These are phyloP conservation scores for Ploettnerulaceae sp. DNA, from an alignment of 2,329 filamentous ascomycete genomes.

Conservation along the genomic window DNA sequence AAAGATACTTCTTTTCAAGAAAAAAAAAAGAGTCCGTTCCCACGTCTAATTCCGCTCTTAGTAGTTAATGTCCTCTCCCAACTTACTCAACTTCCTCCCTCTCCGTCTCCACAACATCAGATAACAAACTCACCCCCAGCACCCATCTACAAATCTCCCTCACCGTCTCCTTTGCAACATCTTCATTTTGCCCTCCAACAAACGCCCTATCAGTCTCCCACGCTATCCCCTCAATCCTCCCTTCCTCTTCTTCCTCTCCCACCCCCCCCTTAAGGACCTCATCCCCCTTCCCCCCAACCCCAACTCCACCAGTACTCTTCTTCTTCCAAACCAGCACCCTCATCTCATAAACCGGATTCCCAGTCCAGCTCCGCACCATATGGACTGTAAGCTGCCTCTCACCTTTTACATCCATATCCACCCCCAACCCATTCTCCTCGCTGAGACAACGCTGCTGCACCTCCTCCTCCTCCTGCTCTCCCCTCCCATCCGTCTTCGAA, in stretches of 20 bases:
- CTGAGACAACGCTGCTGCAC: no score
- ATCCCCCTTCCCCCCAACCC: no score
- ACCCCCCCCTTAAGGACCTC: background rate
- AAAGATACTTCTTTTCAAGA: no score
- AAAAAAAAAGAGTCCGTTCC: no score
- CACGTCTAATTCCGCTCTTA: no score
- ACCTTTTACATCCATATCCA: background rate
- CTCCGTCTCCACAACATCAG: background rate
- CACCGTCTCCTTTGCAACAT: slow-evolving; percentile 10
- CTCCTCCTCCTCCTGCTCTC: background rate
- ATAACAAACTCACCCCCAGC: slow-evolving; percentile 3
- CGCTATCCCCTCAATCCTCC: slow-evolving; percentile 2
- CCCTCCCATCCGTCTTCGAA: background rate
- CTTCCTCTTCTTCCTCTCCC: background rate
- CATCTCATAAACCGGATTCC: slow-evolving; percentile 7
- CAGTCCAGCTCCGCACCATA: slow-evolving; percentile 11
- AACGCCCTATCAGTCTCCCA: slow-evolving; percentile 5
- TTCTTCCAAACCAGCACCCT: slow-evolving; percentile 1
- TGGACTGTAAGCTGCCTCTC: background rate
- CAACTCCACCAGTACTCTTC: no score
- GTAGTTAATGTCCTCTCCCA: no score
- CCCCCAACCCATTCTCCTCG: background rate
- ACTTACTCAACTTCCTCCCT: background rate
- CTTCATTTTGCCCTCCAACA: background rate
- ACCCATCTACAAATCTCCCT: slow-evolving; percentile 16